Conservation (phyloP, 805 yeast genomes). For the Aciculoconidium aculeatum region DNA sequence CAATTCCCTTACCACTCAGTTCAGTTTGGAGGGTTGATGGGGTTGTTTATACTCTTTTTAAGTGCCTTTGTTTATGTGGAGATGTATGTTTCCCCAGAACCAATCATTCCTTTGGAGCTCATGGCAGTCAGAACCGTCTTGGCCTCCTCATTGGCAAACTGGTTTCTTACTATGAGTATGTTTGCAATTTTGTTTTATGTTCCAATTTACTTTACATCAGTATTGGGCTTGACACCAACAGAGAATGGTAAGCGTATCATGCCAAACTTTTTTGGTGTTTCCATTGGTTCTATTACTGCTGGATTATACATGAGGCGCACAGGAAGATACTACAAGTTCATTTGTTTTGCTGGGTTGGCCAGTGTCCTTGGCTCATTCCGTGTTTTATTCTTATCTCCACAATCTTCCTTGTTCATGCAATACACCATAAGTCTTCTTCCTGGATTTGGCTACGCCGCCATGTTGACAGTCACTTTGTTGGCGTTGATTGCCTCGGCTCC, state of each 20-base stretch:
- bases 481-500: slow-evolving; percentile 77
- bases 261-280: slow-evolving; percentile 65
- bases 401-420: slow-evolving; percentile 31
- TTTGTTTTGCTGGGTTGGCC: slow-evolving; percentile 35
- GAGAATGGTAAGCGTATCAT: slow-evolving; percentile 52
- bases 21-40: slow-evolving; percentile 30
- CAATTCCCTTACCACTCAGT: slow-evolving; percentile 43
- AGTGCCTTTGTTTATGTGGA: slow-evolving; percentile 48
- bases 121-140: slow-evolving; percentile 54
- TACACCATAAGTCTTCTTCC: slow-evolving; percentile 43
- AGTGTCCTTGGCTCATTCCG: slow-evolving; percentile 43
- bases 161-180: slow-evolving; percentile 65
- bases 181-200: slow-evolving; percentile 61
- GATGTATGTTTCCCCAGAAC: slow-evolving; percentile 47
- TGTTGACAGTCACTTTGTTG: slow-evolving; percentile 64
- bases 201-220: slow-evolving; percentile 63
- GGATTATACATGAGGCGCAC: slow-evolving; percentile 65
- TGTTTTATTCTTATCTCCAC: slow-evolving; percentile 25
- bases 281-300: slow-evolving; percentile 59
- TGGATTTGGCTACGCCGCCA: slow-evolving; percentile 62
- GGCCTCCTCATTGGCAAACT: slow-evolving; percentile 60
- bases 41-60: slow-evolving; percentile 29
- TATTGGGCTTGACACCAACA: slow-evolving; percentile 46
- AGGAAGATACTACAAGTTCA: slow-evolving; percentile 54
- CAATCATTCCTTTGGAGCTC: slow-evolving; percentile 61